Percentiles rank a stretch among this genome's conserved stretches.
These are phyloP conservation scores for Glomus cerebriforme DNA, from an alignment of 192 early-diverging fungal species.

Conservation along the genomic window DNA sequence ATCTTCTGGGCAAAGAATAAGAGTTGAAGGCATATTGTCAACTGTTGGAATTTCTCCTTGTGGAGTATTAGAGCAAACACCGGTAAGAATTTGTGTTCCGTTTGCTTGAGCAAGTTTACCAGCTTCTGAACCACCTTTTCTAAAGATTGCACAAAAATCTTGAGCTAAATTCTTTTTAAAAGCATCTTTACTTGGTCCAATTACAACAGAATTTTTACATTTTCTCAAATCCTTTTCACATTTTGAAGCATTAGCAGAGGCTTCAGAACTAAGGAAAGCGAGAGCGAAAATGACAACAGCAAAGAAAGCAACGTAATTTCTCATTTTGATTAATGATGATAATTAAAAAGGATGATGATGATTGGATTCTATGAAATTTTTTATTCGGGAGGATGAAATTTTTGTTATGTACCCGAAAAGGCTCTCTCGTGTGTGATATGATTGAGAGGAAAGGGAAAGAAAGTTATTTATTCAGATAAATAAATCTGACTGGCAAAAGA, in stretches of 20 bases:
- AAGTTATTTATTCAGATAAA: too few relatives aligned
- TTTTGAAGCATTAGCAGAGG: neutral
- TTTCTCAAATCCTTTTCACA: neutral
- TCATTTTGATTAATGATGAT: neutral
- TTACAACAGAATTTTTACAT: neutral
- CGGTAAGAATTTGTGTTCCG: neutral
- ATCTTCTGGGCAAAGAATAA: neutral
- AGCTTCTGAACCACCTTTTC: neutral
- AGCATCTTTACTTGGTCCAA: neutral
- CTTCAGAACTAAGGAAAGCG: neutral
- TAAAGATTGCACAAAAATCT: neutral
- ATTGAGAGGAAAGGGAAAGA: too few relatives aligned
- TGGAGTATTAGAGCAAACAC: neutral
- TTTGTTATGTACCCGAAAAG: too few relatives aligned
- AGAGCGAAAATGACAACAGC: neutral
- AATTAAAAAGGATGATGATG: neutral
- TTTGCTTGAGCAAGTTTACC: neutral
- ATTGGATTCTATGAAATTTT: too few relatives aligned
- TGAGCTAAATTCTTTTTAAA: neutral
- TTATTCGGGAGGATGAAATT: too few relatives aligned
- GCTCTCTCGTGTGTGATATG: too few relatives aligned
- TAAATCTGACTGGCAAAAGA: too few relatives aligned
- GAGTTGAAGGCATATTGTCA: constrained; percentile 1
- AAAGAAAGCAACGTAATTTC: neutral
- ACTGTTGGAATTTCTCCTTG: constrained; percentile 5